Conservation (phyloP, 129 eudicot genomes). For the Flaveria robusta region DNA sequence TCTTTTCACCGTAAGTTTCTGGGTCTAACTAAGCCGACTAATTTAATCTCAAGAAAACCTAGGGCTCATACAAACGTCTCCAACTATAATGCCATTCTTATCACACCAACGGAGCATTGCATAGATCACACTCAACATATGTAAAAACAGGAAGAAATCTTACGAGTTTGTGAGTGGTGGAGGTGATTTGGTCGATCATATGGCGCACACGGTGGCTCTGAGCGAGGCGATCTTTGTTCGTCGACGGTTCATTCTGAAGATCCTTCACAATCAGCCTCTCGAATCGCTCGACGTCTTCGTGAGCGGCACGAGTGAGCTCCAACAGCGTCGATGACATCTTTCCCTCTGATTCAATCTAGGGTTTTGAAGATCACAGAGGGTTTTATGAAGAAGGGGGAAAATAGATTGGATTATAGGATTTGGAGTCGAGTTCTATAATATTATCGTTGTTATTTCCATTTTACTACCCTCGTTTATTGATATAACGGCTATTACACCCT, state of each 20-base stretch:
- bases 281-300: slow-evolving; percentile 92
- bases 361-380: slow-evolving; percentile 30
- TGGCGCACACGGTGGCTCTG: slow-evolving; percentile 96
- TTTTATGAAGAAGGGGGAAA: slow-evolving; percentile 29
- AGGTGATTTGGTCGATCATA: slow-evolving; percentile 75
- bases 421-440: not conserved
- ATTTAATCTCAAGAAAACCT: too few relatives aligned
- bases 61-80: too few relatives aligned
- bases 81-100: too few relatives aligned
- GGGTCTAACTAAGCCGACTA: too few relatives aligned
- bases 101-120: not conserved
- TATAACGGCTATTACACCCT: slow-evolving; percentile 1
- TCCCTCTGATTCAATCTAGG: slow-evolving; percentile 32
- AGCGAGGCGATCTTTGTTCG: slow-evolving; percentile 69
- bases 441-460: slow-evolving; percentile 3
- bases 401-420: slow-evolving; percentile 9
- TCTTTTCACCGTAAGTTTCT: not conserved
- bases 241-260: slow-evolving; percentile 79
- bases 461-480: slow-evolving; percentile 4
- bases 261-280: slow-evolving; percentile 83
- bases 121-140: not conserved
- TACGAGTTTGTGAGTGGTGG: slow-evolving; percentile 76
- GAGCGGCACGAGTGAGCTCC: slow-evolving; percentile 85
- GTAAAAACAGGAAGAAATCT: not conserved
- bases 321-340: slow-evolving; percentile 90